These are phyloP conservation scores for Gamsiella multidivaricata DNA, from an alignment of 192 early-diverging fungal species.

Conservation along the genomic window DNA sequence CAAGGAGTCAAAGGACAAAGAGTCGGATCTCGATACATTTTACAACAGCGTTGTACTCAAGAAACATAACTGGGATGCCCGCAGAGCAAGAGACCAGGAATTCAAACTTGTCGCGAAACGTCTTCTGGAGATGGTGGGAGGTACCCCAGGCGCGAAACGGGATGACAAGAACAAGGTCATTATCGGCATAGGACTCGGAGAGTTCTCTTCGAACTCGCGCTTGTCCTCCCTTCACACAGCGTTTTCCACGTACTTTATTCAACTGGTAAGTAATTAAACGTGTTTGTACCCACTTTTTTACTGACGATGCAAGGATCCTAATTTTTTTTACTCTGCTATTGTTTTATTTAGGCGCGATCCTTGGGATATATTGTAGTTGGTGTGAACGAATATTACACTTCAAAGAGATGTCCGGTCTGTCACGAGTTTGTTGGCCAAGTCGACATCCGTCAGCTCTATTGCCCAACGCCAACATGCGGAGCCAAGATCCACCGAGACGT, in stretches of 20 bases:
- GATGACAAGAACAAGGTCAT: conserved; percentile 9
- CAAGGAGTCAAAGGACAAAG: neutral
- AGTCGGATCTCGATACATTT: conserved; percentile 6
- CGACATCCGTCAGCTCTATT: neutral
- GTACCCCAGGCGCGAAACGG: neutral
- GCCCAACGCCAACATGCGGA: neutral
- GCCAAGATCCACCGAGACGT: conserved; percentile 1
- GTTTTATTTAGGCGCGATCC: conserved; percentile 1
- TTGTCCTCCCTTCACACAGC: conserved; percentile 5
- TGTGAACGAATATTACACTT: conserved; percentile 15
- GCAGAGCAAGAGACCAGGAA: neutral
- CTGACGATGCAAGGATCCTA: conserved; percentile 1
- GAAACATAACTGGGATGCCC: conserved; percentile 17
- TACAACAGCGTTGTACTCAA: conserved; percentile 10
- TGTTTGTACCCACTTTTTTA: neutral
- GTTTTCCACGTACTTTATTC: conserved; percentile 1
- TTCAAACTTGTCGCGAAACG: neutral
- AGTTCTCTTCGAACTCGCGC: neutral
- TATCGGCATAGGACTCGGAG: conserved; percentile 10
- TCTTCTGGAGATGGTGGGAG: neutral
- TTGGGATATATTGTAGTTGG: conserved; percentile 5
- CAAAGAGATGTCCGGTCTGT: conserved; percentile 6
- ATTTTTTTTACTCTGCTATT: neutral
- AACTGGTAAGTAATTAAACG: neutral
- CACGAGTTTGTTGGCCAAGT: conserved; percentile 7